Base-by-base conservation (phyloP, 345 rosid species). In the Abelmoschus esculentus region DNA sequence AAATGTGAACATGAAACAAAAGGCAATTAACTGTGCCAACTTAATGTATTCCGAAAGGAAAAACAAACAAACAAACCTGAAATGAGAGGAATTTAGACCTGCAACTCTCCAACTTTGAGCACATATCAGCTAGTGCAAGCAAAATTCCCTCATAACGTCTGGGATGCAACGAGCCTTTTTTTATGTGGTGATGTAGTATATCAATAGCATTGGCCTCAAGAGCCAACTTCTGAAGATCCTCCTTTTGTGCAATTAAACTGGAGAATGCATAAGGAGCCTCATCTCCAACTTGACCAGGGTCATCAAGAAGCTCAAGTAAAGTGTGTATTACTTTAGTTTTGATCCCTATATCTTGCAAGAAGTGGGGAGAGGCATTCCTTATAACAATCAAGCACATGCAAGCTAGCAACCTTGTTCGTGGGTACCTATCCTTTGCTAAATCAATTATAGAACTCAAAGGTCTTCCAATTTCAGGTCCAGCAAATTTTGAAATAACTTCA, bases 301-400 rank as follows among this genome's bases (percentile, higher is more conserved):
- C 97, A 11, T 85, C 87, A 80, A 93, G 86, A 84, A 93, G 97
- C 84, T 91, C 95, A 74, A 93, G 89, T 62, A 93, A 76, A 50
- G 82, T 77, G 79, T 73, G 67, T 67, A 89, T 76, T 74, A 93
- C 69, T 69, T 82, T 86, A 11, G 73, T 80, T 66, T 83, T 86
- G 67, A 85, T 81, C 47, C 85, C 90, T 71, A 80, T 59, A 75
- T 85, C 89, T 78, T 86, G 67, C 67, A 87, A 70, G 82, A 80
- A 84, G 56, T 77, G 73, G 7, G 91, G 78, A 74, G 90, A 82
- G 34, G 86, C 71, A 59, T 88, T 88, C 69, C 90, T 81, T 76
- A 91, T 74, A 46, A 80, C 85, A 78, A 88, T 85, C 87, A 93
- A 83, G 74, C 95, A 93, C 57, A 73, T 78, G 74, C 91, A 86